These are phyloP conservation scores for Lasiodiplodia hormozganensis DNA, from an alignment of 2,329 filamentous ascomycete genomes.

Conservation along the genomic window DNA sequence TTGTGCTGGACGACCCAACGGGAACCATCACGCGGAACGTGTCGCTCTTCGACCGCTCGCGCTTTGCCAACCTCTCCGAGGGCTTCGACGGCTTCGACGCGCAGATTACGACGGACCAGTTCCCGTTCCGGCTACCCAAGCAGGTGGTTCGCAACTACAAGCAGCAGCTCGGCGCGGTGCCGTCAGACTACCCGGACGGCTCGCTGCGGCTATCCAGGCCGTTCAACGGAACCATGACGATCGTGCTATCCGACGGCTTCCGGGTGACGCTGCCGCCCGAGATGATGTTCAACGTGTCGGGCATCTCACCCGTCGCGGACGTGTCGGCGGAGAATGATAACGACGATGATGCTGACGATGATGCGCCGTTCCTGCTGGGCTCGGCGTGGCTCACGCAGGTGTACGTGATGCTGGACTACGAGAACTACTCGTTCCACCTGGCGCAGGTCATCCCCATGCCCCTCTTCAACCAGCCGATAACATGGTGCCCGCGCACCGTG, in stretches of 20 bases:
- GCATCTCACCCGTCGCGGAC: slow-evolving; percentile 43
- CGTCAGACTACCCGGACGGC: slow-evolving; percentile 42
- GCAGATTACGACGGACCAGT: slow-evolving; percentile 52
- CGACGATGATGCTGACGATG: slow-evolving; percentile 37
- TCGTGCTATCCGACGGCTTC: slow-evolving; percentile 50
- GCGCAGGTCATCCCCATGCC: slow-evolving; percentile 48
- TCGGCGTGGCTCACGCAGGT: slow-evolving; percentile 51
- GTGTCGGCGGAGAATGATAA: not conserved
- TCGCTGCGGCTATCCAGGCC: slow-evolving; percentile 45
- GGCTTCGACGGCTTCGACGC: slow-evolving; percentile 46
- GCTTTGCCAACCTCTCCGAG: slow-evolving; percentile 43
- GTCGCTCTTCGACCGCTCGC: slow-evolving; percentile 43
- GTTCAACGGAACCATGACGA: slow-evolving; percentile 50
- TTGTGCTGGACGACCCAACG: slow-evolving; percentile 43
- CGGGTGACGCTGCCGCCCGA: slow-evolving; percentile 48
- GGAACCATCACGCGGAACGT: slow-evolving; percentile 38
- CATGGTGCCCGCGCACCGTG: slow-evolving; percentile 49
- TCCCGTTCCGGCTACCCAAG: slow-evolving; percentile 50
- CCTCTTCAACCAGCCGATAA: slow-evolving; percentile 49
- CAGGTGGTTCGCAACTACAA: slow-evolving; percentile 51
- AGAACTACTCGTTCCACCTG: slow-evolving; percentile 49
- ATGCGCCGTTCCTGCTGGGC: slow-evolving; percentile 46
- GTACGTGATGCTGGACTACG: slow-evolving; percentile 54
- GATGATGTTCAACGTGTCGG: slow-evolving; percentile 47
- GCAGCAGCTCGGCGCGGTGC: slow-evolving; percentile 40